Conservation (phyloP, 352 stramenopile species). For the Pythium scleroteichum region DNA sequence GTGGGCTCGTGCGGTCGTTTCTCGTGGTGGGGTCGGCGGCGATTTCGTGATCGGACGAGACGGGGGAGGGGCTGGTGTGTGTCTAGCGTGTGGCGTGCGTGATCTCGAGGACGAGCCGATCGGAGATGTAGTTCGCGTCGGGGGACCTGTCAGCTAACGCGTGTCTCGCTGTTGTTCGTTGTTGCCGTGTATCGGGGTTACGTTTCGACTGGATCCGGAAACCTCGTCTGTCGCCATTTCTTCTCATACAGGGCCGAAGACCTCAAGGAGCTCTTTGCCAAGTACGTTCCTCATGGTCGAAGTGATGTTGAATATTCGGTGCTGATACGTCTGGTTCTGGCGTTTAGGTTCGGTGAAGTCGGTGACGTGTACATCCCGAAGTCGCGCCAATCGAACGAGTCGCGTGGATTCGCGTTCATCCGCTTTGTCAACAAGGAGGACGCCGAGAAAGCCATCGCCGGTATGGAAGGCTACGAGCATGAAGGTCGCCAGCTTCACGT, state of each 20-base stretch:
- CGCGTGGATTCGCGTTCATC: conserved; percentile 86
- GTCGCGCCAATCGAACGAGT: conserved; percentile 73
- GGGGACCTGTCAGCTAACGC: conserved; percentile 27
- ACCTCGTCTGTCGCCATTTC: too few species aligned
- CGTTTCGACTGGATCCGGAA: not conserved
- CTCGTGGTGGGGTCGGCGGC: not conserved
- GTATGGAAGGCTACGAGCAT: conserved; percentile 72
- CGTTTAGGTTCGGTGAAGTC: conserved; percentile 59
- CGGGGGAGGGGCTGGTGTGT: not conserved
- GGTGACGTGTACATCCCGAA: conserved; percentile 85
- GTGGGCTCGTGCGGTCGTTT: conserved; percentile 9
- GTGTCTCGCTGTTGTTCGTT: conserved; percentile 21
- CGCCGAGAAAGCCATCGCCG: conserved; percentile 85
- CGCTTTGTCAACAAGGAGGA: conserved; percentile 88
- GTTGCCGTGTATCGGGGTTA: conserved; percentile 8
- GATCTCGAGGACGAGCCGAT: not conserved
- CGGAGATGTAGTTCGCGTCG: not conserved
- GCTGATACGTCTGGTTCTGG: not conserved
- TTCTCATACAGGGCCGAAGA: conserved; percentile 21
- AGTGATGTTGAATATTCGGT: conserved; percentile 11
- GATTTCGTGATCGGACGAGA: not conserved
- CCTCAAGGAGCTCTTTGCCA: conserved; percentile 66
- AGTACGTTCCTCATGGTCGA: conserved; percentile 36
- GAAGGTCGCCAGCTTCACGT: conserved; percentile 71
- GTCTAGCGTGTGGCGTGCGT: not conserved